Base-by-base conservation (phyloP, 495 filamentous ascomycete species). In the Aspergillus nidulans region DNA sequence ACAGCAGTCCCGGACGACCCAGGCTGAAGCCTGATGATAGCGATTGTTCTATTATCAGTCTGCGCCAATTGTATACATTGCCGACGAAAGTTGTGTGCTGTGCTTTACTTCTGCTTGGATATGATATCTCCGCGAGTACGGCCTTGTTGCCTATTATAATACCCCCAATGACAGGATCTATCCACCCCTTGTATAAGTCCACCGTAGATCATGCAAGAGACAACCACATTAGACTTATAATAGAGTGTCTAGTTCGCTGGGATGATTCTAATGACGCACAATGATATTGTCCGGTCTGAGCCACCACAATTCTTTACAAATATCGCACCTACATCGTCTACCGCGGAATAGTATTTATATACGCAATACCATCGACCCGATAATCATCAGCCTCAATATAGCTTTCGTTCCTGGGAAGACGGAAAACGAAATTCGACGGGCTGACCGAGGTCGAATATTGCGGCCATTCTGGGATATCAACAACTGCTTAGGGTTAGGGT, bases 11-110 rank as follows among this genome's bases (percentile, higher is more conserved):
- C 59, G 59, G 47, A 68, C 73, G 60, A 61, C 62, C 41, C 72
- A 75, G 46, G 68, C 72, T 19, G 70, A 67, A 13, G 74, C 76
- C 58, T 75, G 54, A 67, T 47, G 8, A 20, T 13, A 28, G 15
- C 9, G 30, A 18, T 20, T 49, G 52, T 28, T n/a, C 13, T n/a
- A 34, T 52, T 34, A 19, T 21, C 20, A 15, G 28, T 41, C 48
- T 44, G 49, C 41, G 16, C 32, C 34, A 42, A 15, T 28, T 54
- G 32, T 57, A 56, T 54, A 57, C 51, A 55, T 44, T 44, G 20
- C 39, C 23, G 51, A 23, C 18, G 57, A 41, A 28, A 36, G 26
- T 41, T 59, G 60, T 55, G 59, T 63, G 64, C 58, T 28, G 25
- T 52, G 41, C 32, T 43, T 52, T 46, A 42, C 28, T 47, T 54